Base-by-base conservation (phyloP, 805 yeast genomes). In the Yamadazyma kitorensis region DNA sequence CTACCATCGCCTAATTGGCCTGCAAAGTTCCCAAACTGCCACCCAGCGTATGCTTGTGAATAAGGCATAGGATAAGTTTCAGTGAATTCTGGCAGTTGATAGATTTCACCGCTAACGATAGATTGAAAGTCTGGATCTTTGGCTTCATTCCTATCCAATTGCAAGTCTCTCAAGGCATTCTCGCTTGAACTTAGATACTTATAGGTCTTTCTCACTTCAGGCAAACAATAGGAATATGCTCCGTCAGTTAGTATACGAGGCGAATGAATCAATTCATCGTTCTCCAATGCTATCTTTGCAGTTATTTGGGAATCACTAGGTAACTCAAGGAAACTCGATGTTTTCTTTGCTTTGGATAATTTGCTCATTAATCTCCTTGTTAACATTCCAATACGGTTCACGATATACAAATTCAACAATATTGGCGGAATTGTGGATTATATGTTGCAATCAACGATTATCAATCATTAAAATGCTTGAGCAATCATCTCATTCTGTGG, bases 1-100 rank as follows among this genome's bases (percentile, higher is more conserved):
- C 98, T 66, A 1, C 98, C 98, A 56, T 91, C 98, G 5, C 98
- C 98, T 41, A 91, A 64, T 57, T 93, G 98, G 2, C 98, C 98
- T 0, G 97, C 97, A 76, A 91, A 91, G 44, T 76, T 78, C 3
- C 98, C 98, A 65, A 93, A 91, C 53, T 91, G 98, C 71, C 82
- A 87, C 1, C 98, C 98, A 2, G 98, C 96, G 57, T 91, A 91
- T 0, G 91, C 86, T 56, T 84, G 89, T 9, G 96, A 77, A 58
- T 84, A 91, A 0, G 98, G 98, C 45, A 76, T 77, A 1, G 83
- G 72, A 30, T 47, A 53, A 10, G 18, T n/a, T 24, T 38, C 20
- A 22, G 37, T 27, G 44, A 53, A 39, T 5, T 69, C 66, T 12
- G 63, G 62, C 15, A 48, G 49, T 8, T 43, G 34, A 41, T 64